Evolutionary conservation across 495 filamentous ascomycete species (phyloP), one percentile per base, ranked within the genome.

Genomic region (Peziza echinospora): DNA sequence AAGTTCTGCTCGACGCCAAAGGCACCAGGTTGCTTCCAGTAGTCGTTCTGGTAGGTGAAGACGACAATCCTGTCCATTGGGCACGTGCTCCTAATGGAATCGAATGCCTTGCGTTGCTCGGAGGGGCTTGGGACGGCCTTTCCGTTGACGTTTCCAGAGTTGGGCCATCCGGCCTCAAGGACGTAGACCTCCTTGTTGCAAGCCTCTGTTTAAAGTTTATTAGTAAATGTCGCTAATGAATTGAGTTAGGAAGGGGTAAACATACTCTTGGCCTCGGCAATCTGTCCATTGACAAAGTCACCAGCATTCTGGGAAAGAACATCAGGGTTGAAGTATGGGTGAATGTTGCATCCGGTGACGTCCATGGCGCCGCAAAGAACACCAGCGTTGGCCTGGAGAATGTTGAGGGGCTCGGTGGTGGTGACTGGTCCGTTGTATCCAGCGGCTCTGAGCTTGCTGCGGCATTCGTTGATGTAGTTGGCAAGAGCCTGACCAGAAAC

Each of bases 131-230:
- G 73, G 51, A 79, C 64, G 25, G 84, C 85, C 11, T 50, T 61
- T 48, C 84, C 84, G 61, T 85, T 84, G 59, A 71, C 51, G 13
- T 60, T 48, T 57, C 87, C 85, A 11, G 55, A 50, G 39, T 63
- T 78, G 53, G 87, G 87, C 87, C 87, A 96, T 56, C 87, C 87
- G 26, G 80, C 81, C 75, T 96, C 87, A 46, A 92, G 67, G 66
- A 85, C 80, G 62, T 79, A 70, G 46, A 71, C 79, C 21, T 64
- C 55, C 68, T 75, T 75, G 59, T 61, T 47, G 70, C 87, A 96
- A 48, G 77, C 60, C 0, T 54, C 56, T 55, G 25, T n/a, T n/a
- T 24, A 22, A 26, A 21, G 13, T 45, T 7, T 45, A 19, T 51
- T 48, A 41, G 42, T 37, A n/a, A n/a, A n/a, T n/a, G n/a, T n/a